Evolutionary conservation across 441 rosid genomes (phyloP), one percentile per base, ranked within the genome.

Genomic region (Arabidopsis lyrata): DNA sequence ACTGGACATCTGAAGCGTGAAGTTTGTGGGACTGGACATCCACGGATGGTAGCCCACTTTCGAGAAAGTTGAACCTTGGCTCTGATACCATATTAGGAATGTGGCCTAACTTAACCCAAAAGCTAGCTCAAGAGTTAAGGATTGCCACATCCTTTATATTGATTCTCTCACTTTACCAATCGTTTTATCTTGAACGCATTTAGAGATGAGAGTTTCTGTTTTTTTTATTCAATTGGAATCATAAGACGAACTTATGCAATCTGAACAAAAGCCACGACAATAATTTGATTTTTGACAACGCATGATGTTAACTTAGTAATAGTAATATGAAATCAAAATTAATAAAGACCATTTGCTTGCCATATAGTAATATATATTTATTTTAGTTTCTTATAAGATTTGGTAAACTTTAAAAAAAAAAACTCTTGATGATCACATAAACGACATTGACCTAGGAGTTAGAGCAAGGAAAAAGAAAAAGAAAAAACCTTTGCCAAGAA

Each of bases 361-460:
- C 34, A 57, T 56, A 32, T 39, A 20, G 5, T 20, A 24, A 31
- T 49, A 16, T 9, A 61, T 38, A 16, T 18, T 6, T 6, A 35
- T 59, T 59, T 18, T 18, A 18, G 1, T 18, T 29, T 29, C 18
- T 38, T 20, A 7, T 38, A 18, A 14, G 35, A 13, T 9, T 62
- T 44, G 41, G 55, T n/a, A 35, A 18, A 18, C 42, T 29, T 31
- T 1, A 22, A 22, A 22, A 22, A 22, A 22, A 22, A 22, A 41
- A 44, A 5, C n/a, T 16, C 3, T 47, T 31, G 1, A 63, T 47
- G 41, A 63, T 45, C 42, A 13, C 22, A 66, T 34, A 50, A 22
- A 24, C 66, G 56, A 66, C 70, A 48, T 64, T 64, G 56, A 47
- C 68, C 56, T 64, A 48, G 57, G 41, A 64, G 57, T 64, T 63